Evolutionary conservation across 495 filamentous ascomycete genomes (phyloP).

Genomic region (Emericellopsis terricola): DNA sequence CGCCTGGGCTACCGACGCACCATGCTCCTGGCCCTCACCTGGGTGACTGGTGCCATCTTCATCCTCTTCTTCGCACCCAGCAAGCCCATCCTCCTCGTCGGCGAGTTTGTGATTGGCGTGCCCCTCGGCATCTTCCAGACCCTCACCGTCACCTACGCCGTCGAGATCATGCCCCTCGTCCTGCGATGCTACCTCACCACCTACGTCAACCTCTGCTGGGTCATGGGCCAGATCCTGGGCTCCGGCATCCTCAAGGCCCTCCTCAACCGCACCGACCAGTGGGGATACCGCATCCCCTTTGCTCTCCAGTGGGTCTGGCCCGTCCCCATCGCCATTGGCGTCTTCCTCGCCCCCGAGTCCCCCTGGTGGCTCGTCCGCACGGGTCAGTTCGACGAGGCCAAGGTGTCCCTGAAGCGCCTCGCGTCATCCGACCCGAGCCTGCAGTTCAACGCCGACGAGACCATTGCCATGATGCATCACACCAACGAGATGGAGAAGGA

Average conservation of each 20-base stretch:
- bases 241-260: slow-evolving; percentile 38
- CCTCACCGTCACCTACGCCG: slow-evolving; percentile 20
- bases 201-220: slow-evolving; percentile 60
- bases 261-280: slow-evolving; percentile 37
- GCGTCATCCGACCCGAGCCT: slow-evolving; percentile 25
- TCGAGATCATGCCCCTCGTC: slow-evolving; percentile 43
- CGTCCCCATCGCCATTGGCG: slow-evolving; percentile 33
- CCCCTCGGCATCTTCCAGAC: slow-evolving; percentile 41
- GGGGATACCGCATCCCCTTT: slow-evolving; percentile 54
- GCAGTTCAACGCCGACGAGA: neutral
- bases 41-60: slow-evolving; percentile 31
- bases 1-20: slow-evolving; percentile 26
- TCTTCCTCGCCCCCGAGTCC: slow-evolving; percentile 44
- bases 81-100: slow-evolving; percentile 37
- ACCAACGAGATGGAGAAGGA: slow-evolving; percentile 43
- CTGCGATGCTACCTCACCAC: slow-evolving; percentile 47
- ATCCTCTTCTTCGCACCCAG: slow-evolving; percentile 40
- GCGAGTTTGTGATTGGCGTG: slow-evolving; percentile 48
- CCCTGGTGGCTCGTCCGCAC: slow-evolving; percentile 57
- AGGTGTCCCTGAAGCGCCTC: slow-evolving; percentile 33
- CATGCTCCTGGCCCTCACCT: slow-evolving; percentile 20
- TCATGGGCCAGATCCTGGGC: slow-evolving; percentile 45
- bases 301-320: slow-evolving; percentile 41
- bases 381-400: slow-evolving; percentile 30
- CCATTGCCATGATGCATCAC: slow-evolving; percentile 50